Evolutionary conservation across 2,329 filamentous ascomycete genomes (phyloP).

Genomic region (Ceratocystis cubensis): DNA sequence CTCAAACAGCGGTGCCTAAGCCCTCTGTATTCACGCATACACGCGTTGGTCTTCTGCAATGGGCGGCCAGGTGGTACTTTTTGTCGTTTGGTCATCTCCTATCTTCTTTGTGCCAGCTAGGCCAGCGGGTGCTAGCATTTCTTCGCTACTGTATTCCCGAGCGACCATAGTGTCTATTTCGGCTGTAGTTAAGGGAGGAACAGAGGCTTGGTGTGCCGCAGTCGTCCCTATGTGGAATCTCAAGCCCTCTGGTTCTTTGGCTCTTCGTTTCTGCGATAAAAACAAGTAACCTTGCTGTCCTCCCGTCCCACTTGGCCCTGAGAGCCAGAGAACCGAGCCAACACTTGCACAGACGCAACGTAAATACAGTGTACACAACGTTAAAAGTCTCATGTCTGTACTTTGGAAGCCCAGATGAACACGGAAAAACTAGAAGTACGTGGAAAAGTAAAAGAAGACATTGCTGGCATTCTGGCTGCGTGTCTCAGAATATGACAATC

Average conservation of each 20-base stretch:
- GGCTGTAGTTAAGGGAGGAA: no score
- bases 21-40: no score
- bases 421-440: background rate
- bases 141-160: constrained; percentile 3
- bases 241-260: background rate
- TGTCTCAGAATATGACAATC: background rate
- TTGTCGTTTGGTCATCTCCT: background rate
- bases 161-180: background rate
- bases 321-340: background rate
- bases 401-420: background rate
- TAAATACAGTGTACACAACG: background rate
- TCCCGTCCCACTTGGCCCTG: background rate
- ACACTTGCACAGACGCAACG: background rate
- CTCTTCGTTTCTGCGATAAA: background rate
- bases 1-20: no score
- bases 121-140: background rate
- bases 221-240: no score
- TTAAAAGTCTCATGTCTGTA: background rate
- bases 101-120: background rate
- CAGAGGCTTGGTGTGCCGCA: no score
- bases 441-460: background rate
- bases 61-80: background rate
- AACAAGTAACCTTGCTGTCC: background rate
- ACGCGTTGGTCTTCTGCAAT: background rate
- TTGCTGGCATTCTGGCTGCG: background rate